Evolutionary conservation across 345 rosid species (phyloP).

Genomic region (Microcos paniculata): DNA sequence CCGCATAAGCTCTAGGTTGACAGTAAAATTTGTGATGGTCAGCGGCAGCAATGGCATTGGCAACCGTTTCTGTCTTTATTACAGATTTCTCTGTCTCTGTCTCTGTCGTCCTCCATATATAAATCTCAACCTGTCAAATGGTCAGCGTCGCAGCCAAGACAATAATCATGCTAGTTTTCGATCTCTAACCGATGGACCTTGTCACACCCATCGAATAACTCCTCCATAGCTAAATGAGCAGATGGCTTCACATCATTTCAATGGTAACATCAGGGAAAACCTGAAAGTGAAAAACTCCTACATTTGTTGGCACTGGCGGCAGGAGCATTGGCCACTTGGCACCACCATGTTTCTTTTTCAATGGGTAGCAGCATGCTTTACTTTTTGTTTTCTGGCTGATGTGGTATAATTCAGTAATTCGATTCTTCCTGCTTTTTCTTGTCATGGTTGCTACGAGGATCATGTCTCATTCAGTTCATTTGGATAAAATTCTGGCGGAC

Average conservation of each 20-base stretch:
- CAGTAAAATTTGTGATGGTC: no score
- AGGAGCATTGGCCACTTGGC: neutral
- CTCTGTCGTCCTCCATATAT: no score
- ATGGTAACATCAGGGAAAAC: neutral
- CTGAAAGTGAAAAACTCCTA: neutral
- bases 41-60: neutral
- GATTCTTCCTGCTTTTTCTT: constrained; percentile 6
- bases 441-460: constrained; percentile 22
- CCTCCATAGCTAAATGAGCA: neutral
- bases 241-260: neutral
- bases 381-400: neutral
- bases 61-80: neutral
- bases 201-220: neutral
- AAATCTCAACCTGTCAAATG: no score
- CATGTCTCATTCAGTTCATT: constrained; percentile 22
- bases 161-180: no score
- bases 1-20: neutral
- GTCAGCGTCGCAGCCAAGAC: no score
- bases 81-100: no score
- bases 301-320: neutral
- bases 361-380: neutral
- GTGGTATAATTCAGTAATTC: neutral
- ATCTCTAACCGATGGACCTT: neutral
- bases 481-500: constrained; percentile 22
- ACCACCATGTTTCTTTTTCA: neutral